Percentiles rank a stretch among this genome's conserved stretches.
Conservation (phyloP, 225 moss, liverwort and hornwort genomes). For the Climacium dendroides region DNA sequence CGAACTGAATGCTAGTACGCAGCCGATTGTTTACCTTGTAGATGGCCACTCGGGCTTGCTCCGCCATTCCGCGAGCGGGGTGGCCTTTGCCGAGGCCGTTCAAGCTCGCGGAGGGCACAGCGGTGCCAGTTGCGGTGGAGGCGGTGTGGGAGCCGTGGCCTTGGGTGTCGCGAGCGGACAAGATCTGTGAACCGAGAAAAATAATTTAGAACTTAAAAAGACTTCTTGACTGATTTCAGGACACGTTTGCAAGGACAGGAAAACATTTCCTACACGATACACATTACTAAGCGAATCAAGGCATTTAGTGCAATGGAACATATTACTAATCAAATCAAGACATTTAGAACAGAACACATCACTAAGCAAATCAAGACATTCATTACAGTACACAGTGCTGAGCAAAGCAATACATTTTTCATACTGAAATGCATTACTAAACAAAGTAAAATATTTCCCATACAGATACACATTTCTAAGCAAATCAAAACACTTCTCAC, state of each 20-base stretch:
- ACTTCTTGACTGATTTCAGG: neutral
- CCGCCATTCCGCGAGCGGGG: neutral
- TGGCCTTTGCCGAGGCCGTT: neutral
- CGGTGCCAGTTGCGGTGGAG: slow-evolving; percentile 34
- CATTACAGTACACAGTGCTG: neutral
- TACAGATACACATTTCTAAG: neutral
- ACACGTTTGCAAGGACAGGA: neutral
- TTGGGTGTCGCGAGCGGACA: slow-evolving; percentile 37
- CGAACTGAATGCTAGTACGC: neutral
- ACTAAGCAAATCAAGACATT: neutral
- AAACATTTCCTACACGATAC: too few relatives aligned
- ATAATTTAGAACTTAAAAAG: neutral
- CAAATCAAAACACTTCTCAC: neutral
- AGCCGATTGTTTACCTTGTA: neutral
- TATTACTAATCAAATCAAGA: neutral
- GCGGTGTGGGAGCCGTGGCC: slow-evolving; percentile 62
- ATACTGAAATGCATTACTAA: neutral
- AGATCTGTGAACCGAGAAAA: neutral
- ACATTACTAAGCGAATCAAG: too few relatives aligned
- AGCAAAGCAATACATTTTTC: neutral
- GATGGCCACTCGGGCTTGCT: neutral
- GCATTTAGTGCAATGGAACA: too few relatives aligned
- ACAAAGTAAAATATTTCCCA: neutral
- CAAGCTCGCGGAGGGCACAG: neutral
- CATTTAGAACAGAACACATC: neutral